Evolutionary conservation across 805 yeast genomes (phyloP), one percentile per base, ranked within the genome.

Genomic region (Sugiyamaella qingdaonensis): DNA sequence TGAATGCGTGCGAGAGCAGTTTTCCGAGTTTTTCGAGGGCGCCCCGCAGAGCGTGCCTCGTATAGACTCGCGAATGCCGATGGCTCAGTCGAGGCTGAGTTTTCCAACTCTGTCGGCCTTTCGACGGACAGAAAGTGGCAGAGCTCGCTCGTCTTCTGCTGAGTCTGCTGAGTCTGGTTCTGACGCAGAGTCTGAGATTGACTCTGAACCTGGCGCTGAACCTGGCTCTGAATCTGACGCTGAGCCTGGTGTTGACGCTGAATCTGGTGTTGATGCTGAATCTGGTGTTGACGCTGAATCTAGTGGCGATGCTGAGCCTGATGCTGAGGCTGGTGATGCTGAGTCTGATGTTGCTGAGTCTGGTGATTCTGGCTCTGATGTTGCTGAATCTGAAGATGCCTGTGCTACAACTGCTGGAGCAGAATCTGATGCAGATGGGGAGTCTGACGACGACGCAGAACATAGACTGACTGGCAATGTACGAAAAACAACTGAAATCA

Each of bases 1-100:
- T 3, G 86, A 83, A 33, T 68, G 70, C 1, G 57, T 92, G 4
- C 73, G 80, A 50, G 78, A 73, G n/a, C 66, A 72, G n/a, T 61
- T 91, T 14, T 60, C 64, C 0, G 64, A 66, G 0, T 75, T 78
- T 53, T 88, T 78, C 61, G 74, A 78, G 18, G 49, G 55, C 0
- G 66, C 70, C 19, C 62, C 58, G 10, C 76, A 72, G 51, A 54
- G 61, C 1, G 67, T 77, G 9, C 79, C 78, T 0, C 64, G 61
- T 39, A 66, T 29, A 47, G 63, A 21, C 18, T 21, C 46, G 27
- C 47, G 54, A 14, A 57, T 54, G 13, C 50, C 55, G 19, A 14
- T 29, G 37, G 27, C 27, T 11, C 48, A 45, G 39, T 14, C 48
- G 35, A n/a, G 48, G 14, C 21, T 43, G 33, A 21, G 10, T 19